Conservation (phyloP, 139 green algal species). For the Ettlia oleoabundans region DNA sequence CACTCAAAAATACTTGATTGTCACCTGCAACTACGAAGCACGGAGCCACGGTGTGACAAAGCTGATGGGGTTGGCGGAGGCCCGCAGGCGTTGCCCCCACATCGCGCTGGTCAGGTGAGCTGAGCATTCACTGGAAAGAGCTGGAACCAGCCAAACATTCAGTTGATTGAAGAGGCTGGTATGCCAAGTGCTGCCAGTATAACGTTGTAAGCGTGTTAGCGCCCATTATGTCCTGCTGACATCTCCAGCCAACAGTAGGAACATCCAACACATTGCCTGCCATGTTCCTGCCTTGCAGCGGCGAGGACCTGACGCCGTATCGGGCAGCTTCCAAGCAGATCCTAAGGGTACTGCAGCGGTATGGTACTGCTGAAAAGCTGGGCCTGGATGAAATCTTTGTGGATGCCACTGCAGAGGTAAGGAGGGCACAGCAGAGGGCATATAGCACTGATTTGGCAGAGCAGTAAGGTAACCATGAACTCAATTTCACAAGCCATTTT, state of each 20-base stretch:
- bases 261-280: background rate
- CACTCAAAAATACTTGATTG: slow-evolving; percentile 82
- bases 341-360: slow-evolving; percentile 42
- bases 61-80: slow-evolving; percentile 76
- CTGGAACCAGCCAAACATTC: no score
- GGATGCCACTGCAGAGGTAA: slow-evolving; percentile 67
- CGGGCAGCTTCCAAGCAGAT: slow-evolving; percentile 53
- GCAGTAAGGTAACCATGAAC: no score
- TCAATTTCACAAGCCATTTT: no score
- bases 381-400: slow-evolving; percentile 76
- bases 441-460: no score
- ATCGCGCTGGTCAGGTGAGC: slow-evolving; percentile 61
- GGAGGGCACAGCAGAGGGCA: no score
- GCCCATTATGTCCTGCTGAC: no score
- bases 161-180: no score
- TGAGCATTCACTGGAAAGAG: background rate
- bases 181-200: no score
- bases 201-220: no score
- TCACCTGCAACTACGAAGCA: slow-evolving; percentile 88
- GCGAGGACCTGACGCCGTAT: slow-evolving; percentile 77
- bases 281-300: slow-evolving; percentile 35
- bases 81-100: slow-evolving; percentile 57
- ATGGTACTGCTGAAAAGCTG: slow-evolving; percentile 36
- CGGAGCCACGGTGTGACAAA: slow-evolving; percentile 78
- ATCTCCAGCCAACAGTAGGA: background rate